Conservation (phyloP, 116 monocot genomes). For the Cymodocea nodosa region DNA sequence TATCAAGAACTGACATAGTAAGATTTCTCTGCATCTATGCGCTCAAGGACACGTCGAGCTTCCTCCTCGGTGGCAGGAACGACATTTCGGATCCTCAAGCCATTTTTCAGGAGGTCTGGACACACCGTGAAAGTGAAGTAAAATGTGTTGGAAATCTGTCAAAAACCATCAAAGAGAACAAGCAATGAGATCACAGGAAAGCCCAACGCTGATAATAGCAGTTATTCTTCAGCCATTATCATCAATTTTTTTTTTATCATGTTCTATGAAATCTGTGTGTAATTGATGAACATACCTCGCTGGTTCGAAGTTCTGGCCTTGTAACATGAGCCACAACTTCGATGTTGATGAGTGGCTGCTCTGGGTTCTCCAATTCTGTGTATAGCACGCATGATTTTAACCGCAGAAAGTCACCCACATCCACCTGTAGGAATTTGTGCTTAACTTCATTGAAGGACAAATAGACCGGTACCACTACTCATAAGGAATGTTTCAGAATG, state of each 20-base stretch:
- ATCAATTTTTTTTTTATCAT: too few species aligned
- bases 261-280: not conserved
- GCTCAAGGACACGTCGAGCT: conserved; percentile 70
- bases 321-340: conserved; percentile 97
- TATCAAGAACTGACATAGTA: conserved; percentile 1
- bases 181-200: not conserved
- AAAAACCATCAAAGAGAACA: not conserved
- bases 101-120: conserved; percentile 46
- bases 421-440: conserved; percentile 35
- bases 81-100: conserved; percentile 61
- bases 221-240: too few species aligned
- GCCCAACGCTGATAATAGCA: too few species aligned
- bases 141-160: conserved; percentile 90
- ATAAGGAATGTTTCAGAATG: too few species aligned
- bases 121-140: conserved; percentile 85
- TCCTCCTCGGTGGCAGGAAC: conserved; percentile 95
- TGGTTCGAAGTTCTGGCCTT: conserved; percentile 79
- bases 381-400: conserved; percentile 92
- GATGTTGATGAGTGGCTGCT: conserved; percentile 73
- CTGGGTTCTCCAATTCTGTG: conserved; percentile 65
- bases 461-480: too few species aligned
- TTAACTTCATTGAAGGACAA: too few species aligned
- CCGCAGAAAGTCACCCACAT: conserved; percentile 91
- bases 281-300: conserved; percentile 35
- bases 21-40: conserved; percentile 61